Conservation (phyloP, 2,329 filamentous ascomycete genomes). For the Ophiostoma angusticollis region DNA sequence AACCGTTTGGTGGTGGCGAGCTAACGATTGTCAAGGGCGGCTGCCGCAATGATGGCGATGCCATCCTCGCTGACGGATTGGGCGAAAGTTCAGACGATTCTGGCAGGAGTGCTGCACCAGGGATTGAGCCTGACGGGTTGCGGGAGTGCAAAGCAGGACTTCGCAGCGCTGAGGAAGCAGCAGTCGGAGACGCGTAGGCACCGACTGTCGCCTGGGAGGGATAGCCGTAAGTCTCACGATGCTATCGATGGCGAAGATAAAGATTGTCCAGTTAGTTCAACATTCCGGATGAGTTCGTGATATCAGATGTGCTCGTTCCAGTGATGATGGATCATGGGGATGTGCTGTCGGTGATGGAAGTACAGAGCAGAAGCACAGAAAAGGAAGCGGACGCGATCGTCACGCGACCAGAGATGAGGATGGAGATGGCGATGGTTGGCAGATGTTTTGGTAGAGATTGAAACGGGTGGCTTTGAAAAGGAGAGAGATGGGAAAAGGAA, state of each 20-base stretch:
- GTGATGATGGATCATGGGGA: slow-evolving; percentile 12
- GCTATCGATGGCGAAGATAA: slow-evolving; percentile 22
- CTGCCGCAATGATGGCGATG: slow-evolving; percentile 37
- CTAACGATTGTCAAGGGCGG: slow-evolving; percentile 24
- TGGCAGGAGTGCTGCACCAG: slow-evolving; percentile 4
- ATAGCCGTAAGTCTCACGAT: slow-evolving; percentile 39
- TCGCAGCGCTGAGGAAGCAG: slow-evolving; percentile 31
- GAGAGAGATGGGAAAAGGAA: slow-evolving; percentile 5
- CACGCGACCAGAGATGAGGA: neutral
- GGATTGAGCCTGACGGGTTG: slow-evolving; percentile 15
- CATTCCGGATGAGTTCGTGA: slow-evolving; percentile 1
- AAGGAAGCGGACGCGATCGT: slow-evolving; percentile 4
- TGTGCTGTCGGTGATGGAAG: slow-evolving; percentile 1
- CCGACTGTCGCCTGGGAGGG: slow-evolving; percentile 27
- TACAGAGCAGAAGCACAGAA: neutral
- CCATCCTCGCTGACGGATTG: slow-evolving; percentile 25
- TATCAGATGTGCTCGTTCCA: slow-evolving; percentile 4
- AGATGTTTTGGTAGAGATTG: slow-evolving; percentile 3
- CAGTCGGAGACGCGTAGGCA: slow-evolving; percentile 35
- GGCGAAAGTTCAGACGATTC: slow-evolving; percentile 32
- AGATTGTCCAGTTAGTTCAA: slow-evolving; percentile 10
- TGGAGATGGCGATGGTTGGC: slow-evolving; percentile 10
- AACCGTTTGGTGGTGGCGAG: slow-evolving; percentile 29
- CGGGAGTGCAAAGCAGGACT: slow-evolving; percentile 37
- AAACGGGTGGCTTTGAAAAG: too few relatives aligned